Percentiles rank a stretch among this genome's conserved stretches.
These are phyloP conservation scores for Hemileia vastatrix DNA, from an alignment of 1,284 basidiomycete genomes.

Conservation along the genomic window DNA sequence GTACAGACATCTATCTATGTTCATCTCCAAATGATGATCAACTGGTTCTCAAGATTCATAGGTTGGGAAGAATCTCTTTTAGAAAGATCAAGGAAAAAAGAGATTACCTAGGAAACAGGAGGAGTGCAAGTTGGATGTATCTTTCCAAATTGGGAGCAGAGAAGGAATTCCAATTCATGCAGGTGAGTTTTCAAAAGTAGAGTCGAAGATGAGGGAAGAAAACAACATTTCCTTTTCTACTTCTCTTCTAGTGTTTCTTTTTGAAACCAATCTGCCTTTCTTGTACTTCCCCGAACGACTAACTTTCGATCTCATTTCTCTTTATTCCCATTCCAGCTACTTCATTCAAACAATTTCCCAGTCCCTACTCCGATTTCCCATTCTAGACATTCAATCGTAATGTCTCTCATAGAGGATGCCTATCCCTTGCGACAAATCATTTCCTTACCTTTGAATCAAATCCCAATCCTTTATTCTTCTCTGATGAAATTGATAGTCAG, in stretches of 20 bases:
- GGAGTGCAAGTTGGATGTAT: constrained; percentile 43
- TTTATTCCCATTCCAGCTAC: constrained; percentile 23
- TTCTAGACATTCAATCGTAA: constrained; percentile 38
- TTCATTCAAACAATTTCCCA: constrained; percentile 38
- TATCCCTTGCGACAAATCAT: constrained; percentile 41
- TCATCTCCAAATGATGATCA: constrained; percentile 32
- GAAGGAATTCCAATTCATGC: constrained; percentile 42
- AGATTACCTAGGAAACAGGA: constrained; percentile 43
- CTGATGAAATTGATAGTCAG: constrained; percentile 42
- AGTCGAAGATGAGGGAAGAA: no score
- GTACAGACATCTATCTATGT: constrained; percentile 36
- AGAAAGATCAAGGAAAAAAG: constrained; percentile 43
- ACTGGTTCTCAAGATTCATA: constrained; percentile 40
- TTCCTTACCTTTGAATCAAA: constrained; percentile 33
- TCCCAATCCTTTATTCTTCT: constrained; percentile 35
- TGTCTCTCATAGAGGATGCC: constrained; percentile 37
- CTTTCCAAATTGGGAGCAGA: constrained; percentile 40
- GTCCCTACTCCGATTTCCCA: constrained; percentile 40
- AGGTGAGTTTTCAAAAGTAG: constrained; percentile 16
- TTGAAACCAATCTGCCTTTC: not conserved
- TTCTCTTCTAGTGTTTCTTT: not conserved
- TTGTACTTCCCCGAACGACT: not conserved
- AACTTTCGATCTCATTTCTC: not conserved
- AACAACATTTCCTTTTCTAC: no score
- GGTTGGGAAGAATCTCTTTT: constrained; percentile 41